These are phyloP conservation scores for Suillus luteus DNA, from an alignment of 768 basidiomycete species.

Conservation along the genomic window DNA sequence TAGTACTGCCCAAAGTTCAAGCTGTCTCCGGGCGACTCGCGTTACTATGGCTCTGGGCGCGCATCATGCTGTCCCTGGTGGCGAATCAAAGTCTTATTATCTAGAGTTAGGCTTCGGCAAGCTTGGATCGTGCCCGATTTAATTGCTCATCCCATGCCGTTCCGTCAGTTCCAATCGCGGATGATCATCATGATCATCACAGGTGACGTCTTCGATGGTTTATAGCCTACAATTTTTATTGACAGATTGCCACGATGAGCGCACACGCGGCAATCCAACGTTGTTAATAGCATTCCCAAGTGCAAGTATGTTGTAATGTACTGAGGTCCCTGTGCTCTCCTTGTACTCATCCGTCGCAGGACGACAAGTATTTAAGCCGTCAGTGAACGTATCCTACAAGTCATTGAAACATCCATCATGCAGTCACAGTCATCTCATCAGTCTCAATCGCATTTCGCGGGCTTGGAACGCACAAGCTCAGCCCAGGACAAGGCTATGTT, in stretches of 20 bases:
- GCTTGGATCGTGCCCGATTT: background rate
- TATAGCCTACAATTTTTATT: background rate
- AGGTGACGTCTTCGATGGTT: background rate
- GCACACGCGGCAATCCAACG: background rate
- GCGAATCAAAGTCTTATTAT: background rate
- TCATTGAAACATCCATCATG: background rate
- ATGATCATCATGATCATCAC: background rate
- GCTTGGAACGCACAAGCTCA: background rate
- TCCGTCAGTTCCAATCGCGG: background rate
- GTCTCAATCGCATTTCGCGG: background rate
- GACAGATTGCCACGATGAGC: background rate
- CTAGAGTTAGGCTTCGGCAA: background rate
- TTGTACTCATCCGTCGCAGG: background rate
- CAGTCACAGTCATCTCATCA: background rate
- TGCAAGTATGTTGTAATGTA: too few relatives aligned
- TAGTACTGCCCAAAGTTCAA: background rate
- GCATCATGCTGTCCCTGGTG: background rate
- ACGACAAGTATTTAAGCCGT: background rate
- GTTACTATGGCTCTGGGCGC: background rate
- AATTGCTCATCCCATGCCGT: background rate
- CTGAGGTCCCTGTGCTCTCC: background rate
- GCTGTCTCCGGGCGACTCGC: background rate
- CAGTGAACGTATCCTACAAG: background rate
- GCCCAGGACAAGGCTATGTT: slow-evolving; percentile 2
- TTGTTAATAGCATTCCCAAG: background rate